Evolutionary conservation across 805 yeast species (phyloP).

Genomic region (Candida coquimbonensis): DNA sequence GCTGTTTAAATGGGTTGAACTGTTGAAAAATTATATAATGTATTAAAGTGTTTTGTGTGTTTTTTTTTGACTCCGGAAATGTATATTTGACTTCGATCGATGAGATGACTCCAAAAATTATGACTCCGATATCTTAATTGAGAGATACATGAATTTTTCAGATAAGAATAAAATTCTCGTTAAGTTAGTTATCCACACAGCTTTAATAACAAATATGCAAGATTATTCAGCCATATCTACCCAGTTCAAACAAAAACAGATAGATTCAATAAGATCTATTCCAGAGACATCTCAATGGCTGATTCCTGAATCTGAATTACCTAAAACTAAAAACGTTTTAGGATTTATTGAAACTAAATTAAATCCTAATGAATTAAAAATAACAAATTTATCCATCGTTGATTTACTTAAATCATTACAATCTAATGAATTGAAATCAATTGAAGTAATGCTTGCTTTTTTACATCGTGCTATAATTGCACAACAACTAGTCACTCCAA

Average conservation of each 20-base stretch:
- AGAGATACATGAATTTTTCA: too few species aligned
- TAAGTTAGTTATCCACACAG: too few species aligned
- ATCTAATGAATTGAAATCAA: conserved; percentile 26
- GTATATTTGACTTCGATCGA: too few species aligned
- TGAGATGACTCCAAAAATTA: too few species aligned
- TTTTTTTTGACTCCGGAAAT: neutral
- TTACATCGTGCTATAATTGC: conserved; percentile 48
- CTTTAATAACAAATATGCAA: neutral
- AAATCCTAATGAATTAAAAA: neutral
- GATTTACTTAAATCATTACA: conserved; percentile 28
- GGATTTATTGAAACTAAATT: conserved; percentile 1
- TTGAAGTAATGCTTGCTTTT: conserved; percentile 42
- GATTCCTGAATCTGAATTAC: neutral
- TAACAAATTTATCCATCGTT: neutral
- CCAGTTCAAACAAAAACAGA: neutral
- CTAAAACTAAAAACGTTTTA: neutral
- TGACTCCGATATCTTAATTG: too few species aligned
- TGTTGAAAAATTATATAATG: neutral
- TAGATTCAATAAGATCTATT: neutral
- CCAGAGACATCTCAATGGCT: neutral
- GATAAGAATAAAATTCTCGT: too few species aligned
- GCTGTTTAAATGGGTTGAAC: conserved; percentile 34
- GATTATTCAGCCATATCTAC: neutral
- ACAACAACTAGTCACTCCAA: conserved; percentile 37
- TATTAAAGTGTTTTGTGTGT: neutral